Base-by-base conservation (phyloP, 768 basidiomycete genomes). In the Tremella mesenterica region DNA sequence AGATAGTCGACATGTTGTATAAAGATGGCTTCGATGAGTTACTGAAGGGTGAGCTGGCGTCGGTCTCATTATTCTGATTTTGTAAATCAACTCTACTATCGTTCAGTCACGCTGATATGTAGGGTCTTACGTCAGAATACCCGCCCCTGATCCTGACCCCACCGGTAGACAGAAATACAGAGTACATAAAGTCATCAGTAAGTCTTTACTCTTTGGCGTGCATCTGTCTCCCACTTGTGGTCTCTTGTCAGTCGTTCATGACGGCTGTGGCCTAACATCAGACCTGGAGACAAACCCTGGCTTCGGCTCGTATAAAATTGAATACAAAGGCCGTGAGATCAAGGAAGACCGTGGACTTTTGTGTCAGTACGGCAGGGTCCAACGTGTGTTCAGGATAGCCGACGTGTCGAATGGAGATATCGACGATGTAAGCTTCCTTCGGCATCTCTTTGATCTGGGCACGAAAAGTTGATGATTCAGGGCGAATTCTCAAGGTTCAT, bases 81-180 rank as follows among this genome's bases (percentile, higher is more conserved):
- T n/a, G 92, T 83, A 59, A 56, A 78, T 71, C 12, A 4, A 45
- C 47, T 47, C 3, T 45, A 21, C 43, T 57, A 13, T 28, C 39
- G 4, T 20, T 1, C 10, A 34, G 8, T 14, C 31, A 36, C 16
- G 16, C n/a, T 9, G 18, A 41, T 38, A 47, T 34, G 41, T 44
- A 90, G 91, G 85, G 43, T 81, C 82, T 23, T 97, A 84, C 81
- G 89, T 97, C 9, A 81, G 92, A 33, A 85, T 86, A 66, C 76
- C 86, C 33, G 83, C 92, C 58, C 88, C 86, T 0, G 67, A 69
- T 5, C 60, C 76, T 1, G 83, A 87, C 51, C 68, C 72, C 46
- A 69, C 74, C 8, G 76, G 78, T 5, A 61, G 76, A 48, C 77
- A 79, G 16, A 79, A 85, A 20, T 96, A 96, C 72, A 81, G 92